Base-by-base conservation (phyloP, 2,329 filamentous ascomycete genomes). In the Colletotrichum neosansevieriae region DNA sequence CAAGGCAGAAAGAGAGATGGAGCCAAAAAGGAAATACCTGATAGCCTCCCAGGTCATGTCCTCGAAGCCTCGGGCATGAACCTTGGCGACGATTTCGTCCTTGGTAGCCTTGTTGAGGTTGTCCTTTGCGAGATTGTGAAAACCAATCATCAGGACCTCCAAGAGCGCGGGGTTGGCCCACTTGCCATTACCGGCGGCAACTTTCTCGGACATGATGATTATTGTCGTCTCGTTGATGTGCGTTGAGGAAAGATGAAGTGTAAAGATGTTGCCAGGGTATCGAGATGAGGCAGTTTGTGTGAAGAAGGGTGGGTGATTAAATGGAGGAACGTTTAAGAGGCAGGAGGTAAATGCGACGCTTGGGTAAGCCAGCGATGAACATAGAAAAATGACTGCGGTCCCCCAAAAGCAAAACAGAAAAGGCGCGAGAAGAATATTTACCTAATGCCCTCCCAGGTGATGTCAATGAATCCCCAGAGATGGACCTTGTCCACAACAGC, bases 391-490 rank as follows among this genome's bases (percentile, higher is more conserved):
- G 1, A 6, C 24, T 29, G 24, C 24, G 24, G 24, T 6, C 24
- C 24, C 24, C 4, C 40, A 59, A 19, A n/a, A 34, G 15, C 32
- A 10, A 11, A 24, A 17, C 12, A 44, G 36, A 49, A 15, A 44
- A 38, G 36, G 42, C 44, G 38, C 17, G 42, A 50, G 58, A 10
- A 15, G 10, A 40, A 5, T 9, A 76, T 80, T 49, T 78, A 84
- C 83, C 83, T 81, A 57, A 85, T 76, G 1, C 75, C 80, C 34
- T 85, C 79, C 81, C 82, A 85, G 3, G 79, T 80, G n/a, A 80
- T 24, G 24, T 67, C 79, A 6, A 70, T 67, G 58, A 79, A 74
- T 7, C 80, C 77, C 6, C 71, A 71, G 12, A 70, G 47, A n/a
- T 74, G 71, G 62, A 84, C 74, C n/a, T 76, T 76, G 7, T 69